phyloP scores from a whole-genome alignment of 202 grass and related monocot genomes.

The Digitaria exilis region DNA sequence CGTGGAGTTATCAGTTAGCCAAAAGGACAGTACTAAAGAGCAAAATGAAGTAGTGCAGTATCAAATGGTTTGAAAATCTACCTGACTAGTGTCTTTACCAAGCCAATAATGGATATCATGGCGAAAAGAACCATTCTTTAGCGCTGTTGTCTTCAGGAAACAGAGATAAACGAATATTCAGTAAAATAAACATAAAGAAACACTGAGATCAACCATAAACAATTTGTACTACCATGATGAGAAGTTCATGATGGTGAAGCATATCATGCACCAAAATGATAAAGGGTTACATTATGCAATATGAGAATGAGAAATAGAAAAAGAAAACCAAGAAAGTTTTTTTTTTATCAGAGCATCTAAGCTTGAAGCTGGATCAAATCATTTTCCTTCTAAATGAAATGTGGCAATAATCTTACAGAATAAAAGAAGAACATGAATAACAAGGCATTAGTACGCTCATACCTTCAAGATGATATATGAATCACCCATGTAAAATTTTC shows the following conservation, averaged over 20 bases:
- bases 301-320: neutral
- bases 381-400: neutral
- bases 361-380: neutral
- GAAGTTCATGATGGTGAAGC: neutral
- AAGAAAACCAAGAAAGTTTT: neutral
- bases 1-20: neutral
- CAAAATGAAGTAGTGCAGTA: slow-evolving; percentile 35
- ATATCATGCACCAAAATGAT: slow-evolving; percentile 17
- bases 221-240: neutral
- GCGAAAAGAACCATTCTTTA: slow-evolving; percentile 86
- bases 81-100: slow-evolving; percentile 98
- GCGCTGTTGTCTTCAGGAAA: slow-evolving; percentile 62
- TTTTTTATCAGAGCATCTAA: slow-evolving; percentile 1
- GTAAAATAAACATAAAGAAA: slow-evolving; percentile 6
- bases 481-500: slow-evolving; percentile 96
- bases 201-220: slow-evolving; percentile 1
- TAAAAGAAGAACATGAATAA: neutral
- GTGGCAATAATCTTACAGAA: slow-evolving; percentile 3
- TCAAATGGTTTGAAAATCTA: slow-evolving; percentile 47
- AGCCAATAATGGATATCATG: slow-evolving; percentile 99
- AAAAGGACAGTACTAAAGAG: neutral
- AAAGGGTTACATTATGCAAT: neutral
- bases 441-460: slow-evolving; percentile 8
- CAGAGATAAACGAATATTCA: neutral
- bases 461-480: slow-evolving; percentile 97